A percentile compares a stretch with the other conserved stretches of the same genome.
Conservation (phyloP, 257 asterid genomes). For the Haberlea rhodopensis region DNA sequence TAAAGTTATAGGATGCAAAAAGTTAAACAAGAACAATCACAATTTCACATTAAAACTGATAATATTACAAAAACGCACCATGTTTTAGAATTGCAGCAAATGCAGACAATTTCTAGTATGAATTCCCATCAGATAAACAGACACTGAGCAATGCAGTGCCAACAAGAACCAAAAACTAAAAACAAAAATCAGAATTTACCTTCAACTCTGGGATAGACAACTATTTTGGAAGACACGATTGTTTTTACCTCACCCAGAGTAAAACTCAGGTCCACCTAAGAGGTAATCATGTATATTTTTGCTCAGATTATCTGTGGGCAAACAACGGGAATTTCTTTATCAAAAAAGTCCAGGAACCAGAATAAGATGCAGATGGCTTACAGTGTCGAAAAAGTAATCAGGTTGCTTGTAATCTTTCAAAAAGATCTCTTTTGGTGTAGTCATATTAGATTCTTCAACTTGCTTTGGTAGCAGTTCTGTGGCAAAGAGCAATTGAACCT, state of each 20-base stretch:
- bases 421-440: slow-evolving; percentile 81
- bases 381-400: slow-evolving; percentile 77
- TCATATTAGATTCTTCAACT: slow-evolving; percentile 70
- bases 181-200: slow-evolving; percentile 43
- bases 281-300: slow-evolving; percentile 19
- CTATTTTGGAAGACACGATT: slow-evolving; percentile 59
- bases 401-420: slow-evolving; percentile 93
- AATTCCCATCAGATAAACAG: slow-evolving; percentile 1
- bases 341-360: slow-evolving; percentile 6
- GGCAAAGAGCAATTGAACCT: slow-evolving; percentile 80
- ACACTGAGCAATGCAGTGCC: neutral
- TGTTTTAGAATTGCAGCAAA: neutral
- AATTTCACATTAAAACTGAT: neutral
- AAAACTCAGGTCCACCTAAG: slow-evolving; percentile 83
- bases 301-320: slow-evolving; percentile 18
- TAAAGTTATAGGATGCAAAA: neutral
- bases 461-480: slow-evolving; percentile 60
- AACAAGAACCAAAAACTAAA: neutral
- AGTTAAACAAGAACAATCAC: neutral
- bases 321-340: neutral
- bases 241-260: slow-evolving; percentile 81
- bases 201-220: slow-evolving; percentile 76
- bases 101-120: neutral
- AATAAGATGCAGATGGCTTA: slow-evolving; percentile 23
- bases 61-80: neutral